Conservation (phyloP, 768 basidiomycete genomes). For the Tubosaeta brunneosetosa region DNA sequence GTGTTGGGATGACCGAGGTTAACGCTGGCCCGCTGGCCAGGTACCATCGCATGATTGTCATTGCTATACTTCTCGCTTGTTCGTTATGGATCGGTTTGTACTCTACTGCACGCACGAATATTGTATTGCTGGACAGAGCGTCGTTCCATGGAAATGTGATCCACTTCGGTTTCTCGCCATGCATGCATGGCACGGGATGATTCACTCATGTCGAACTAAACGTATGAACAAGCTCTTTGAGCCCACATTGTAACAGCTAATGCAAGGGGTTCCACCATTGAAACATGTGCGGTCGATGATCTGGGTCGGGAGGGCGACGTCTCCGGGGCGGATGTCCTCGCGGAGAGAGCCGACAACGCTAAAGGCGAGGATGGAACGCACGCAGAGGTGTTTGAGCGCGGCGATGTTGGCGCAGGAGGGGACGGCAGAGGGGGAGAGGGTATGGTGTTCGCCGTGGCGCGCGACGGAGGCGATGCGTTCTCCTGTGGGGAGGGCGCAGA, state of each 20-base stretch:
- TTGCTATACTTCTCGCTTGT: background rate
- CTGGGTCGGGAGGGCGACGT: conserved; percentile 83
- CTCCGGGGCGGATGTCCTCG: conserved; percentile 88
- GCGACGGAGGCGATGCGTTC: conserved; percentile 83
- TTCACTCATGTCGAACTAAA: too few relatives aligned
- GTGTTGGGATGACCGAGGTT: too few relatives aligned
- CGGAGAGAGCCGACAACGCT: conserved; percentile 92
- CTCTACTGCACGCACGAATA: background rate
- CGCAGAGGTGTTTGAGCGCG: conserved; percentile 88
- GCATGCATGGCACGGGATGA: too few relatives aligned
- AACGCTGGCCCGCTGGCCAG: too few relatives aligned
- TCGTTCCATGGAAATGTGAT: too few relatives aligned
- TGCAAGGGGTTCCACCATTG: too few relatives aligned
- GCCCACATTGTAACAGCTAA: too few relatives aligned
- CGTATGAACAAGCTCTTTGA: too few relatives aligned
- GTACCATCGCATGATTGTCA: background rate
- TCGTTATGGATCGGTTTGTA: background rate
- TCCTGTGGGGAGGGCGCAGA: conserved; percentile 81
- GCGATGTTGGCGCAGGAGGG: conserved; percentile 92
- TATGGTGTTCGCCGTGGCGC: conserved; percentile 82
- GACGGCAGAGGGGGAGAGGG: conserved; percentile 72
- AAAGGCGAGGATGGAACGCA: conserved; percentile 87
- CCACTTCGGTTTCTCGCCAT: too few relatives aligned
- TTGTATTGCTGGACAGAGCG: too few relatives aligned
- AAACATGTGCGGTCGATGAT: conserved; percentile 78